Base-by-base conservation (phyloP, 2,329 filamentous ascomycete genomes). In the Leptodontidium sp. region DNA sequence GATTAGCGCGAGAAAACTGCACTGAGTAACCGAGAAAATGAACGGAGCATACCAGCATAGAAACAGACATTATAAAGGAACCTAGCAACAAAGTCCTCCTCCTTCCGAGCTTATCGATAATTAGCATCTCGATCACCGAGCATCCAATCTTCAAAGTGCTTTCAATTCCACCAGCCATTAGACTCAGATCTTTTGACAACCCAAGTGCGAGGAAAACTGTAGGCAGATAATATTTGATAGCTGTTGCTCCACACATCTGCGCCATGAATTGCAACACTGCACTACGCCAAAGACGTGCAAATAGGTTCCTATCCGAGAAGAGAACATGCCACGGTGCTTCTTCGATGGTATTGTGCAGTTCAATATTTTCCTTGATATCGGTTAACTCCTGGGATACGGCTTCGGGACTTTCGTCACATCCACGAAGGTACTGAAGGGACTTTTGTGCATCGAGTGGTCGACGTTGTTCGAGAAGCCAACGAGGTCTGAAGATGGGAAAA, bases 171-270 rank as follows among this genome's bases (percentile, higher is more conserved):
- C 85, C 84, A 0, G 84, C 84, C 77, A 88, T 79, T 53, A 89
- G 77, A 1, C 85, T 82, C 17, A 84, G 67, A 9, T 83, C 81
- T 6, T 81, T 82, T 47, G 79, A 78, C 1, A 88, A 76, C 0
- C 87, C 86, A 1, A 88, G 78, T 2, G 82, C 82, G 63, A 80
- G 76, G 68, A 88, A 84, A 9, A 88, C 83, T 0, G 82, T 83
- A 0, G 86, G 86, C 0, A 88, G 80, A 71, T 88, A 88, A 72
- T 88, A 88, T 72, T 88, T 88, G 81, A 88, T 88, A 2, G 85
- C 86, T 0, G 86, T 85, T 15, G 86, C 85, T 24, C 87, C 86
- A 71, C 85, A 87, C 84, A 88, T 86, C 72, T 87, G 85, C 0
- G 85, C 84, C 84, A 88, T 85, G 76, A 88, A 88, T 75, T 88